phyloP scores from a whole-genome alignment of 805 yeast species.

The Candida namnaoensis region DNA sequence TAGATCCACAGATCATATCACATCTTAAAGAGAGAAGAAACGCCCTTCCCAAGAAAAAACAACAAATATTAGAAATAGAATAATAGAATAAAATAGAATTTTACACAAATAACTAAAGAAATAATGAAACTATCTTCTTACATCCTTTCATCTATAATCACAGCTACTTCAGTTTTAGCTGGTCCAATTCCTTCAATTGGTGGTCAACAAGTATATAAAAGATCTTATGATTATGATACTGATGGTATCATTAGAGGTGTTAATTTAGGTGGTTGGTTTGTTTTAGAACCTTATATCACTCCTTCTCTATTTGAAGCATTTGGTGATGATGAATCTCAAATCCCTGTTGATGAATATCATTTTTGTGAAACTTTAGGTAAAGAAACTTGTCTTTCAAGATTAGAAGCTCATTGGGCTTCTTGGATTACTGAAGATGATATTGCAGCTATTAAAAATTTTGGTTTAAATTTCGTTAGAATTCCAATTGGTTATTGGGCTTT shows the following conservation, averaged over 20 bases:
- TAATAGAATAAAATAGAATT: too few species aligned
- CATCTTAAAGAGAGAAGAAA: too few species aligned
- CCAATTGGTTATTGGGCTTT: conserved; percentile 98
- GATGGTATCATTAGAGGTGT: conserved; percentile 46
- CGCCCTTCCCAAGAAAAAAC: too few species aligned
- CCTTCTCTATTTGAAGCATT: conserved; percentile 62
- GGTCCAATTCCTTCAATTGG: conserved; percentile 26
- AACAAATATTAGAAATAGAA: too few species aligned
- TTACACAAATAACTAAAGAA: too few species aligned
- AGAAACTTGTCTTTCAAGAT: conserved; percentile 38
- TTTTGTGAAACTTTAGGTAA: conserved; percentile 52
- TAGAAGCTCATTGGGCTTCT: conserved; percentile 68
- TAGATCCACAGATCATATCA: too few species aligned
- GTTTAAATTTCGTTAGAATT: conserved; percentile 79
- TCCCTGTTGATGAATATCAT: conserved; percentile 83
- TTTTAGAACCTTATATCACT: conserved; percentile 78
- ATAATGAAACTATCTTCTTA: too few species aligned
- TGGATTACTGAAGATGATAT: conserved; percentile 76
- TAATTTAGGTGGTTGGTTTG: conserved; percentile 86
- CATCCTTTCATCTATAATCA: too few species aligned
- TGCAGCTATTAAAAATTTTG: conserved; percentile 43
- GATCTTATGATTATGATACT: conserved; percentile 13
- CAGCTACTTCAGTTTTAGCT: neutral
- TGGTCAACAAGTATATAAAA: conserved; percentile 15
- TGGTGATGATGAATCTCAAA: conserved; percentile 26